A percentile compares a stretch with the other conserved stretches of the same genome.
phyloP scores from a whole-genome alignment of 1,284 basidiomycete genomes.

The Bjerkandera adusta region DNA sequence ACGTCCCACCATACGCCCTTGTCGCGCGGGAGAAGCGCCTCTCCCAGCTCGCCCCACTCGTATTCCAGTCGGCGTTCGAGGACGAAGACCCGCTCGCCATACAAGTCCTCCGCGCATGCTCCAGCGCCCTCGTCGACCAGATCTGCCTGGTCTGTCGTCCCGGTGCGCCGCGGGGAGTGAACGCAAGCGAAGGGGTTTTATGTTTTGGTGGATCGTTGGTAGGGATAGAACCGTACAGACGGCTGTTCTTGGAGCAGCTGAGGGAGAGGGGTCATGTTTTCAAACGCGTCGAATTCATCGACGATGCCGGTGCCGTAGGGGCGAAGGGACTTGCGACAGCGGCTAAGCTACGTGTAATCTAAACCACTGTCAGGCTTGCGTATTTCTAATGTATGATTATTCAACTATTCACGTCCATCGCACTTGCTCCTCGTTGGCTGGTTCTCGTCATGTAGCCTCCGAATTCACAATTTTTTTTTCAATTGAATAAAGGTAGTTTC shows the following conservation, averaged over 20 bases:
- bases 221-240: constrained; percentile 55
- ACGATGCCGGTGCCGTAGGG: constrained; percentile 64
- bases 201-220: constrained; percentile 76
- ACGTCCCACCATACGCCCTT: constrained; percentile 33
- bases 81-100: constrained; percentile 59
- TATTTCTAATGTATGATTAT: no score
- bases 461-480: no score
- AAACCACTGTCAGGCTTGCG: no score
- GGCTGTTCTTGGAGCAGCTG: constrained; percentile 59
- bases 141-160: constrained; percentile 52
- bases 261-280: constrained; percentile 57
- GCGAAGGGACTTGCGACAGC: constrained; percentile 43
- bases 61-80: constrained; percentile 70
- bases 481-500: no score
- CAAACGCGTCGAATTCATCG: constrained; percentile 59
- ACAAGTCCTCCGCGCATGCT: constrained; percentile 49
- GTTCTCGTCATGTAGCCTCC: no score
- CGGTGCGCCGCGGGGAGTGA: constrained; percentile 42
- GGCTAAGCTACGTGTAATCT: no score
- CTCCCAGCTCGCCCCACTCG: constrained; percentile 67
- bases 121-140: constrained; percentile 56
- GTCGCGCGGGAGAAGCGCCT: constrained; percentile 68
- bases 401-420: no score
- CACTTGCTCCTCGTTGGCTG: no score
- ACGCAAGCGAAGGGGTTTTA: constrained; percentile 54